Conservation (phyloP, 306 rosid genomes). For the Benincasa hispida region DNA sequence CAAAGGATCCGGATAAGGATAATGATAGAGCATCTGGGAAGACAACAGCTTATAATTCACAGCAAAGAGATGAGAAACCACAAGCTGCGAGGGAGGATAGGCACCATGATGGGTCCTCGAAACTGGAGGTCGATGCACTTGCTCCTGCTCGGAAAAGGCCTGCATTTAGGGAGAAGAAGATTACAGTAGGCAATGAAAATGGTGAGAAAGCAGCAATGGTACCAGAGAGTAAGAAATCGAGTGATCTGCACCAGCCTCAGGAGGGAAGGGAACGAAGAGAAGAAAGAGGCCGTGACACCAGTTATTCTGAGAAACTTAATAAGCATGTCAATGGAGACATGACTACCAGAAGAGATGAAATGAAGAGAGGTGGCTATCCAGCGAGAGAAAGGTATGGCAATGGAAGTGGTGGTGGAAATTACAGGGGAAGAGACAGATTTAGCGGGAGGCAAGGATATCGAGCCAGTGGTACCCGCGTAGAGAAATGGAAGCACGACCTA, state of each 20-base stretch:
- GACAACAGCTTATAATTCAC: conserved; percentile 20
- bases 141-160: conserved; percentile 55
- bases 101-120: conserved; percentile 40
- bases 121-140: conserved; percentile 34
- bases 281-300: conserved; percentile 40
- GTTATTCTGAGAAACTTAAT: conserved; percentile 35
- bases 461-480: conserved; percentile 31
- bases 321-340: conserved; percentile 36
- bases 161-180: conserved; percentile 80
- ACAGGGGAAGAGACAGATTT: conserved; percentile 52
- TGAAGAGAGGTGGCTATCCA: conserved; percentile 36
- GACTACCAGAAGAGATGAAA: conserved; percentile 27
- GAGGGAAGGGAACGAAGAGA: conserved; percentile 53
- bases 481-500: conserved; percentile 90
- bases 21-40: conserved; percentile 24
- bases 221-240: conserved; percentile 27
- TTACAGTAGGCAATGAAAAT: conserved; percentile 29
- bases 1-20: conserved; percentile 36
- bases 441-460: conserved; percentile 38
- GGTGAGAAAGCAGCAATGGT: conserved; percentile 21
- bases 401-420: conserved; percentile 23
- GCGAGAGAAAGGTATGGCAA: conserved; percentile 48
- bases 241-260: conserved; percentile 20
- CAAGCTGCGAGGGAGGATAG: conserved; percentile 24
- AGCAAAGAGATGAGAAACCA: conserved; percentile 42